These are phyloP conservation scores for Penicillium ucsense DNA, from an alignment of 495 filamentous ascomycete genomes.

Conservation along the genomic window DNA sequence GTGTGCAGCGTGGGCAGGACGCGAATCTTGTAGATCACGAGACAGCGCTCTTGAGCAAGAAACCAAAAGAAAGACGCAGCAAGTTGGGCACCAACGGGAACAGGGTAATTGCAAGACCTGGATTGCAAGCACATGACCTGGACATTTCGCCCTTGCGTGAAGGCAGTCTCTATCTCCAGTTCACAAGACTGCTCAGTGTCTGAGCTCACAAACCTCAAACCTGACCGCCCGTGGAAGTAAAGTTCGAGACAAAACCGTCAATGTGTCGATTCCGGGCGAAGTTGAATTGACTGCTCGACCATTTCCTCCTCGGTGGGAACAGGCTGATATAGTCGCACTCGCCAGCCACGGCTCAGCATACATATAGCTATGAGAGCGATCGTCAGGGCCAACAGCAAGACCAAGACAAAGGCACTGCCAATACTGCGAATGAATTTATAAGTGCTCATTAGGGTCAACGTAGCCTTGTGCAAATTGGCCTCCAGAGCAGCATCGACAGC, in stretches of 20 bases:
- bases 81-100: no score
- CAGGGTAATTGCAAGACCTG: no score
- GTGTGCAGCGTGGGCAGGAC: no score
- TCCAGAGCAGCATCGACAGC: constrained; percentile 3
- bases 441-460: constrained; percentile 8
- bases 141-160: no score
- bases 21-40: no score
- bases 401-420: constrained; percentile 13
- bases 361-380: constrained; percentile 11
- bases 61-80: no score
- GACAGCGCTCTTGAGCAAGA: no score
- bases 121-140: no score
- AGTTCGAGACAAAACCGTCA: neutral
- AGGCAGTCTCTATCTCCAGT: no score
- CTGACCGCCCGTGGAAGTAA: no score
- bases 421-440: constrained; percentile 15
- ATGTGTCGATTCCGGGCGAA: constrained; percentile 7
- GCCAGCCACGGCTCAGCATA: constrained; percentile 20
- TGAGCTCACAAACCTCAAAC: no score
- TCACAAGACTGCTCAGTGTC: no score
- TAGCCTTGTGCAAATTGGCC: constrained; percentile 13
- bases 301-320: constrained; percentile 5
- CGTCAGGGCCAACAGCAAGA: constrained; percentile 15
- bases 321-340: constrained; percentile 18
- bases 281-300: constrained; percentile 8